These are phyloP conservation scores for Boletus edulis DNA, from an alignment of 768 basidiomycete species.

Conservation along the genomic window DNA sequence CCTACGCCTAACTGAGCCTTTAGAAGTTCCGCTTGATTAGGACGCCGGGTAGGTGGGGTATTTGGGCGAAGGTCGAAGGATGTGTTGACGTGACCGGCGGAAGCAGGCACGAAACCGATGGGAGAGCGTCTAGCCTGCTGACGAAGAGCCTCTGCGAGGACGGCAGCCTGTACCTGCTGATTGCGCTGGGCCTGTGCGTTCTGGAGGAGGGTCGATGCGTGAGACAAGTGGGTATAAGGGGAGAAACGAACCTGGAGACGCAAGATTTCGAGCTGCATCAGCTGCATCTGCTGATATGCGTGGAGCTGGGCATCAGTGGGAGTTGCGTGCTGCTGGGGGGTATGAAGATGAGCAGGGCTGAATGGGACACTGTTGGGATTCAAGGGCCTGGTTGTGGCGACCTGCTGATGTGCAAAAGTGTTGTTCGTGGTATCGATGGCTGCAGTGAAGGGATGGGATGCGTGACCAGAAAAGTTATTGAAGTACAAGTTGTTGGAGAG, in stretches of 20 bases:
- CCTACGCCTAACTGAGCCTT: slow-evolving; percentile 59
- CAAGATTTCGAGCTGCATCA: slow-evolving; percentile 82
- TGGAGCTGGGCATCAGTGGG: slow-evolving; percentile 51
- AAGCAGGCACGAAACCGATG: slow-evolving; percentile 47
- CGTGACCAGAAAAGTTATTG: slow-evolving; percentile 38
- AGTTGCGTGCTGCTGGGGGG: slow-evolving; percentile 37
- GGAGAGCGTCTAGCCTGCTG: slow-evolving; percentile 44
- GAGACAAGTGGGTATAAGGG: background rate
- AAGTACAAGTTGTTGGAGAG: slow-evolving; percentile 51
- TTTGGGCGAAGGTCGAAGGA: slow-evolving; percentile 65
- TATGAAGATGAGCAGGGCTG: slow-evolving; percentile 40
- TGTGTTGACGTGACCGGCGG: slow-evolving; percentile 66
- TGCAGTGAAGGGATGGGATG: slow-evolving; percentile 51
- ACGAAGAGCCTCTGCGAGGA: slow-evolving; percentile 56
- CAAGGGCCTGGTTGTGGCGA: slow-evolving; percentile 48
- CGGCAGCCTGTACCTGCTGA: slow-evolving; percentile 66
- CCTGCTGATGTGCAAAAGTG: slow-evolving; percentile 64
- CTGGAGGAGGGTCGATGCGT: slow-evolving; percentile 33
- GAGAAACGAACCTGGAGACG: slow-evolving; percentile 64
- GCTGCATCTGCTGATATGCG: slow-evolving; percentile 70
- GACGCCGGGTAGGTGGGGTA: slow-evolving; percentile 61
- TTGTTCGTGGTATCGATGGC: slow-evolving; percentile 68
- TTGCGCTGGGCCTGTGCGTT: slow-evolving; percentile 60
- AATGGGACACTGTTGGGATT: slow-evolving; percentile 52
- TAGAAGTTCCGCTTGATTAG: slow-evolving; percentile 65